A percentile compares a stretch with the other conserved stretches of the same genome.
Conservation (phyloP, 2,329 filamentous ascomycete species). For the Dactylellina leptospora region DNA sequence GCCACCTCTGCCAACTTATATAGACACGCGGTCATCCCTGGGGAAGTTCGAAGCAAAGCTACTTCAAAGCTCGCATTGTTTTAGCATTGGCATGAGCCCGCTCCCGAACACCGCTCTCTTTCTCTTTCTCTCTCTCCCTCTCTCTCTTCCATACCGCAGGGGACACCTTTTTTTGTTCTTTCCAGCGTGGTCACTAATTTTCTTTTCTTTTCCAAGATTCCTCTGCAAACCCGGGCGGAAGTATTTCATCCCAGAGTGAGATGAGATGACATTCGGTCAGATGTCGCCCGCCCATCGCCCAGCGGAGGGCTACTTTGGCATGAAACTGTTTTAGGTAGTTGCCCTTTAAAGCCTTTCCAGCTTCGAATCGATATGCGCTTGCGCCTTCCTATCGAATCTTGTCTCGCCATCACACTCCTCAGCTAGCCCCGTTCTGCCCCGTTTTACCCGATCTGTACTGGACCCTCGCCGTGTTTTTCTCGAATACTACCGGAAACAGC, state of each 20-base stretch:
- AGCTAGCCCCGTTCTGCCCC: background rate
- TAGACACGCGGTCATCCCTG: conserved; percentile 22
- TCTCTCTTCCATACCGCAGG: conserved; percentile 31
- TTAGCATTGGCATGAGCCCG: background rate
- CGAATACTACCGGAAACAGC: conserved; percentile 43
- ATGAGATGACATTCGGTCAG: conserved; percentile 20
- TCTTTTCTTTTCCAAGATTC: background rate
- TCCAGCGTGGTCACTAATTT: conserved; percentile 26
- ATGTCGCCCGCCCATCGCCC: conserved; percentile 17
- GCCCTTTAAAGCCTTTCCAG: background rate
- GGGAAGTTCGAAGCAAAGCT: conserved; percentile 12
- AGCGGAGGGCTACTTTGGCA: conserved; percentile 24
- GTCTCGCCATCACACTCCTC: background rate
- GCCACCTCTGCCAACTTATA: conserved; percentile 23
- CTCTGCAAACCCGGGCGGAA: background rate
- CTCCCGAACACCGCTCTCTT: background rate
- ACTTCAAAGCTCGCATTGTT: background rate
- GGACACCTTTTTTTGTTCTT: conserved; percentile 28
- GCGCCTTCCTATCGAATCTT: conserved; percentile 17
- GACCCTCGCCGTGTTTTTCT: conserved; percentile 19
- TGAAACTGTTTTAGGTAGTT: conserved; percentile 42
- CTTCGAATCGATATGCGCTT: conserved; percentile 21
- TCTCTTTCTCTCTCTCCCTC: no score
- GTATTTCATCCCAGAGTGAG: conserved; percentile 1
- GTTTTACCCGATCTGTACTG: conserved; percentile 1